Percentiles rank a stretch among this genome's conserved stretches.
These are phyloP conservation scores for Mycena metata DNA, from an alignment of 768 basidiomycete genomes.

Conservation along the genomic window DNA sequence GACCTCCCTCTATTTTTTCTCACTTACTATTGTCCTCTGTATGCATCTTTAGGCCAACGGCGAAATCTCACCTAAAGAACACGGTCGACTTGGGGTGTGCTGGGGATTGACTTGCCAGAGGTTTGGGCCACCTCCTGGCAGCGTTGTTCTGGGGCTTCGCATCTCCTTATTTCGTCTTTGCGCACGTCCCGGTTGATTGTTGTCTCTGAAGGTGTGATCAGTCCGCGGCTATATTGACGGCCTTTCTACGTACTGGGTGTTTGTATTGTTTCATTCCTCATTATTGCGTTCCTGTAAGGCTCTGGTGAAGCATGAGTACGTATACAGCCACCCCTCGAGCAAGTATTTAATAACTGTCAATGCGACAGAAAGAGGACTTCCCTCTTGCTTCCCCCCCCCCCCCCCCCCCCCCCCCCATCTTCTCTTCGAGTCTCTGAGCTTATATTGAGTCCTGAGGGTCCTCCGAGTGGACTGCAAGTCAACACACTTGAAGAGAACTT, in stretches of 20 bases:
- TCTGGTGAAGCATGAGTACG: slow-evolving; percentile 16
- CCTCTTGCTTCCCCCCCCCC: too few species aligned
- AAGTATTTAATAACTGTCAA: neutral
- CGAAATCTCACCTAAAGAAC: neutral
- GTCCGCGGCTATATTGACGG: neutral
- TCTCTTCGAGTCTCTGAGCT: too few species aligned
- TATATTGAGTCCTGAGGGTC: too few species aligned
- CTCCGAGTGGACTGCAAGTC: too few species aligned
- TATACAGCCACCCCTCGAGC: slow-evolving; percentile 8
- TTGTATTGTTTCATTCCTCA: neutral
- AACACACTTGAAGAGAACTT: too few species aligned
- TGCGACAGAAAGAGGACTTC: slow-evolving; percentile 4
- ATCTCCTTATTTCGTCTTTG: slow-evolving; percentile 15
- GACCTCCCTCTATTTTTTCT: neutral
- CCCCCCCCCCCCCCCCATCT: too few species aligned
- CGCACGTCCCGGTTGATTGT: slow-evolving; percentile 1
- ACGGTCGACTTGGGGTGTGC: slow-evolving; percentile 8
- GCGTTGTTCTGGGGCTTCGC: slow-evolving; percentile 3
- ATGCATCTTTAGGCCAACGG: neutral
- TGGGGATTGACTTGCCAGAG: slow-evolving; percentile 10
- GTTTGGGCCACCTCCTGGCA: neutral
- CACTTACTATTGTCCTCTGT: too few species aligned
- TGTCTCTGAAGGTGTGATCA: neutral
- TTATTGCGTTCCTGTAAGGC: neutral
- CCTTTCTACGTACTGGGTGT: neutral